Conservation (phyloP, 345 rosid genomes). For the Gynandropsis gynandra region DNA sequence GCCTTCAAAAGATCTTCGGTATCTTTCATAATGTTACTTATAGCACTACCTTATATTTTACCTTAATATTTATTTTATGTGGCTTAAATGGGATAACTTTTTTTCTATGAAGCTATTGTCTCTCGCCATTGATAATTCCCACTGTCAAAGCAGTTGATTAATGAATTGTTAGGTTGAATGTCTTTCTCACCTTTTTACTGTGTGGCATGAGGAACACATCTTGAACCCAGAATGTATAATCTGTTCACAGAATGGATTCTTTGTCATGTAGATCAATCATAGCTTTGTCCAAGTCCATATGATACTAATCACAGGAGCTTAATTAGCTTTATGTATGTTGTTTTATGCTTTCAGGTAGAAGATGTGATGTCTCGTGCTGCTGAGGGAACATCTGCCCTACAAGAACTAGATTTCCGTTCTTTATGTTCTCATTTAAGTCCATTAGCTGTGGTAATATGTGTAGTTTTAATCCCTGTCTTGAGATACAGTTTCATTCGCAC, state of each 20-base stretch:
- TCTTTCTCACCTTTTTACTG: slow-evolving; percentile 4
- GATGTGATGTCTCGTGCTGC: slow-evolving; percentile 80
- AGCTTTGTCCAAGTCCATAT: not conserved
- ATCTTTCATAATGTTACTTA: slow-evolving; percentile 28
- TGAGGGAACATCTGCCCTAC: slow-evolving; percentile 59
- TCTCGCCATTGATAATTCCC: not conserved
- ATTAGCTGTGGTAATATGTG: slow-evolving; percentile 65
- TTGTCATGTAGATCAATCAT: not conserved
- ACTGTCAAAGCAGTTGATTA: too few species aligned
- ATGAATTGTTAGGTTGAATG: slow-evolving; percentile 4
- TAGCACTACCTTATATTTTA: slow-evolving; percentile 16
- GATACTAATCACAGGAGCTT: not conserved
- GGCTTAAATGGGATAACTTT: not conserved
- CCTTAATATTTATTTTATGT: slow-evolving; percentile 4
- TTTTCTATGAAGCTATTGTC: slow-evolving; percentile 8
- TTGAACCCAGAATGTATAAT: not conserved
- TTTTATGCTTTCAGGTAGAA: slow-evolving; percentile 51
- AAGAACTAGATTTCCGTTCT: slow-evolving; percentile 65
- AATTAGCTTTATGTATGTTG: slow-evolving; percentile 5
- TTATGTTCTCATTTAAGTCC: slow-evolving; percentile 74
- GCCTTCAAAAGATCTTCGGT: slow-evolving; percentile 69
- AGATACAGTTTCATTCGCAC: not conserved
- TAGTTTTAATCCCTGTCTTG: slow-evolving; percentile 8
- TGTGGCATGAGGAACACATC: slow-evolving; percentile 3
- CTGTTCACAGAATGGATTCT: slow-evolving; percentile 12